Evolutionary conservation across 768 basidiomycete species (phyloP), one percentile per base, ranked within the genome.

Genomic region (Lanmaoa pseudosensibilis): DNA sequence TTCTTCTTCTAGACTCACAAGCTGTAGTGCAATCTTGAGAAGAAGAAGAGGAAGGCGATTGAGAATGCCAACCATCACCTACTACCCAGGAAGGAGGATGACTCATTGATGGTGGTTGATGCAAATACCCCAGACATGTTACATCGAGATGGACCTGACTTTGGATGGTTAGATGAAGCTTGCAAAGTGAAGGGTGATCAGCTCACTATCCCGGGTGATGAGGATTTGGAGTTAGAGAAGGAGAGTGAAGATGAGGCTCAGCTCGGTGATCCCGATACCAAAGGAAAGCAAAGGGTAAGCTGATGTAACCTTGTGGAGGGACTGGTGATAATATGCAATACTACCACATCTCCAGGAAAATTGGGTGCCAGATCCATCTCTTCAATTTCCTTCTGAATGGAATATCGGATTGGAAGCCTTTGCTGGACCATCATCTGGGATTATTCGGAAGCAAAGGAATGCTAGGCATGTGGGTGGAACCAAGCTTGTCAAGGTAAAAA

Each of bases 51-150:
- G 36, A 66, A 68, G 39, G 66, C 65, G 2, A 45, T 72, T 2
- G 57, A 69, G 39, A 51, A 38, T 33, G 55, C 54, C 36, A 60
- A 41, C 19, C 51, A 40, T 16, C 58, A 19, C 15, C 23, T 52
- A 19, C 30, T 23, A 39, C 46, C 56, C 23, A 53, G 34, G 39
- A 59, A 57, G 25, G 71, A 72, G 39, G 69, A 70, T 1, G 66
- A 72, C 1, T 71, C 71, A 0, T 46, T 71, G 27, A 52, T 73
- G 58, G 61, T 71, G n/a, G 60, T 70, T 37, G 69, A 73, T 34
- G 32, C 56, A 18, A 67, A 71, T 41, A 61, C 62, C 12, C 61
- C 71, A 8, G 69, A 71, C 36, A 34, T 37, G 12, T 48, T 71
- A 9, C 43, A 44, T 36, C 50, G 55, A 23, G 56, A 52, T 44